Evolutionary conservation across 257 asterid species (phyloP), one percentile per base, ranked within the genome.

Genomic region (Penstemon eatonii): DNA sequence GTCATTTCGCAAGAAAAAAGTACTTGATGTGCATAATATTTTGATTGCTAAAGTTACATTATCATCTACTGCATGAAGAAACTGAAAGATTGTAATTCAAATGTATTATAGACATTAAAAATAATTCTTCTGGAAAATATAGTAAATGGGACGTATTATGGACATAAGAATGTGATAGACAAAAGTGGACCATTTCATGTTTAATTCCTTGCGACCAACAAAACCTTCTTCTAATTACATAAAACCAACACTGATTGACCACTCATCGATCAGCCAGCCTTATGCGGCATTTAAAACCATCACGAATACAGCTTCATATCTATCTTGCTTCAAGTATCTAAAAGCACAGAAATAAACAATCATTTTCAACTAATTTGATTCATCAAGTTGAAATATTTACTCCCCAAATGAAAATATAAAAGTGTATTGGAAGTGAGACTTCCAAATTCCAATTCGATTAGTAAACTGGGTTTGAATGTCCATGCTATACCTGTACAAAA

Each of bases 401-500:
- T 49, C 50, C 25, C 56, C 18, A 10, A 33, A 33, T 4, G 46
- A 67, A 42, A 43, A 63, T 13, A 36, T 25, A 7, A 53, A 37
- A 41, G 40, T 65, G 12, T 37, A 3, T 8, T 15, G 36, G 10
- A 36, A 60, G 58, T 44, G 42, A 54, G 11, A 40, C 13, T 43
- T 68, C 53, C 12, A 15, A 40, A 9, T 50, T 64, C 53, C 12
- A 41, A 60, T 25, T 46, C 2, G 63, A 43, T 60, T 63, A 45
- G 55, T 50, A 60, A 68, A 66, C 43, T 40, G 9, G 63, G 53
- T 43, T 7, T 43, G 51, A 46, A 40, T 60, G 56, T 39, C 56
- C 39, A 43, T 9, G 7, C 9, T 61, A 46, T 67, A 79, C 87
- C 84, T 79, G 80, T 79, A 79, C 79, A 71, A 50, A 40, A 66